Evolutionary conservation across 768 basidiomycete species (phyloP), one percentile per base, ranked within the genome.

Genomic region (Boletus barrowsii): DNA sequence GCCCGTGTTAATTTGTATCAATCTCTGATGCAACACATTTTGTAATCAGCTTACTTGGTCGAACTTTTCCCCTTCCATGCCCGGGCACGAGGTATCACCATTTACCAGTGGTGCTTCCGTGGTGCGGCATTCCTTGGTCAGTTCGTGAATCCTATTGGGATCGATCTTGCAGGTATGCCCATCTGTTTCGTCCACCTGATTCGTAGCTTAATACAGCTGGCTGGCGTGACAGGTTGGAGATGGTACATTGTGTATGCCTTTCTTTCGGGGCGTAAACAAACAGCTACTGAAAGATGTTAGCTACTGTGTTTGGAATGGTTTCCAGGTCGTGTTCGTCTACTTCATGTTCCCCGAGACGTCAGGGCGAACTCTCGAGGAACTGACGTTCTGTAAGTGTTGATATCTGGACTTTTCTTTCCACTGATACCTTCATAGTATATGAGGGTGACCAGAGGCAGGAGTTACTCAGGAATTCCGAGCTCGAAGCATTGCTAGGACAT

Each of bases 31-130:
- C 35, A 30, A 11, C 11, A 2, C 5, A 33, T 6, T 33, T 10
- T 9, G 4, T 18, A 10, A 42, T 33, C 60, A 49, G 39, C 48
- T 7, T 49, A 17, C 17, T 42, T 84, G 55, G 83, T 84, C 18
- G 84, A 86, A 59, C 63, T 86, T 32, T 86, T 86, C 74, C 84
- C 84, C 0, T 86, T 75, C 70, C 79, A 82, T 56, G 76, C 77
- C 30, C 81, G 84, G 54, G 77, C 84, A 1, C 80, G 78, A 64
- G 85, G 85, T 36, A 78, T 86, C 49, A 70, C 83, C 5, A 62
- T 85, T 22, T 85, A 81, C 72, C 82, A 84, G 59, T 81, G 76
- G 74, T 82, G 78, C 66, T 73, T 77, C 42, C 78, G 83, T 14
- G 66, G 74, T 3, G 54, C 29, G 10, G 49, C 22, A 24, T 65